phyloP scores from a whole-genome alignment of 768 basidiomycete species.

The Tylopilus sp. region DNA sequence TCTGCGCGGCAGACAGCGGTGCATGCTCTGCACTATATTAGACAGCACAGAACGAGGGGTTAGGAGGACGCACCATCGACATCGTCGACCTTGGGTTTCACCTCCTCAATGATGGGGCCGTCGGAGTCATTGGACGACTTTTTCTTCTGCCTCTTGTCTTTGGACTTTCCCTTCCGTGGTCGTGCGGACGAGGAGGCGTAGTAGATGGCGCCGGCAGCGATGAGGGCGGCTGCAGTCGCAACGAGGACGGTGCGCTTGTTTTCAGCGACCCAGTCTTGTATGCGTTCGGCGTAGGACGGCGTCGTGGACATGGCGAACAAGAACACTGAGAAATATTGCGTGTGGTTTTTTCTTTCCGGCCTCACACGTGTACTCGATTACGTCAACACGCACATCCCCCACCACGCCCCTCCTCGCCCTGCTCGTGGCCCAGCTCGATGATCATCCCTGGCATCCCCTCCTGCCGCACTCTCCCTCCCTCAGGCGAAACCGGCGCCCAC shows the following conservation, averaged over 20 bases:
- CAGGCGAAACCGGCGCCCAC: conserved; percentile 49
- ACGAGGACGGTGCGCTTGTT: conserved; percentile 75
- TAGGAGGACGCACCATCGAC: conserved; percentile 29
- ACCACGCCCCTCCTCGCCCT: conserved; percentile 12
- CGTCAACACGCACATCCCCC: conserved; percentile 37
- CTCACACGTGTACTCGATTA: conserved; percentile 20
- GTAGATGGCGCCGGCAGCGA: conserved; percentile 71
- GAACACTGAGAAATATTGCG: neutral
- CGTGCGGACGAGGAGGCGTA: conserved; percentile 50
- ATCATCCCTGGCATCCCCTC: conserved; percentile 45
- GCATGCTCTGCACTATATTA: conserved; percentile 33
- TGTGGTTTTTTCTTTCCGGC: neutral
- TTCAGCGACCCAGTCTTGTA: conserved; percentile 67
- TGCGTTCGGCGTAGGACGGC: conserved; percentile 52
- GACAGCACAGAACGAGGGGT: neutral
- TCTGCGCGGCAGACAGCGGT: conserved; percentile 50
- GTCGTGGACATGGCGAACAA: conserved; percentile 21
- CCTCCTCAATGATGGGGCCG: conserved; percentile 81
- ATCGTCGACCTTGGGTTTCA: conserved; percentile 42
- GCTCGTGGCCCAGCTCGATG: conserved; percentile 30
- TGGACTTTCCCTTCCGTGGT: conserved; percentile 42
- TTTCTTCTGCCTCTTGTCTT: conserved; percentile 49
- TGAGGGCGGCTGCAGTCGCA: conserved; percentile 65
- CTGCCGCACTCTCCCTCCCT: conserved; percentile 4
- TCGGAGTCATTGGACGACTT: conserved; percentile 54